These are phyloP conservation scores for Phylloporus sp. DNA, from an alignment of 1,284 basidiomycete species.

Conservation along the genomic window DNA sequence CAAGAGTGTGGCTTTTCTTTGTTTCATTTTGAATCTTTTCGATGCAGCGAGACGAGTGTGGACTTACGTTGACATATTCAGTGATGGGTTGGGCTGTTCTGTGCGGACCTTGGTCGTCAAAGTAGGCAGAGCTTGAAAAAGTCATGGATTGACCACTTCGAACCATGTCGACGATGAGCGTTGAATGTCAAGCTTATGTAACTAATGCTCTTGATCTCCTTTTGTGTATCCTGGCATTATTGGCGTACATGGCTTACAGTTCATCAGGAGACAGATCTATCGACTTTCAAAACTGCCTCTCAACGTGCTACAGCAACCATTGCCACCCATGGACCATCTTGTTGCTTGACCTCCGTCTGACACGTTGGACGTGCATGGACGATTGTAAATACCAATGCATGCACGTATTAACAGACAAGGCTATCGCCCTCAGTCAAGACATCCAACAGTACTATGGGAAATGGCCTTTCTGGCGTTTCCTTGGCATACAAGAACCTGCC, in stretches of 20 bases:
- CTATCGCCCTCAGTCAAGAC: constrained; percentile 44
- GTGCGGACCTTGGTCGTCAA: constrained; percentile 68
- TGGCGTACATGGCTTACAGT: constrained; percentile 23
- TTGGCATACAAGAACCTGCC: constrained; percentile 93
- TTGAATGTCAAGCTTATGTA: constrained; percentile 21
- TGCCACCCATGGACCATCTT: constrained; percentile 41
- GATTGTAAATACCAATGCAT: constrained; percentile 92
- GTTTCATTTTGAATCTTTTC: constrained; percentile 24
- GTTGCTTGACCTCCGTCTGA: constrained; percentile 55
- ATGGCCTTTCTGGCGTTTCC: constrained; percentile 91
- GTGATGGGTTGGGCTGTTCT: constrained; percentile 74
- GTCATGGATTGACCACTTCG: constrained; percentile 56
- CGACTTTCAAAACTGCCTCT: constrained; percentile 58
- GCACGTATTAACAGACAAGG: constrained; percentile 77
- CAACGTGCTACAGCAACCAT: constrained; percentile 41
- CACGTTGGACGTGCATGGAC: constrained; percentile 79
- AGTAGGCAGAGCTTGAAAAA: constrained; percentile 72
- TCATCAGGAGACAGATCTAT: constrained; percentile 65
- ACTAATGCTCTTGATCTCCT: background rate
- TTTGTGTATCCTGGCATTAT: constrained; percentile 17
- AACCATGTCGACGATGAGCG: constrained; percentile 36
- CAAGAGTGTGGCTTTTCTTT: constrained; percentile 78
- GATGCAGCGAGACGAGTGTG: constrained; percentile 32
- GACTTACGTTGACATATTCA: constrained; percentile 70
- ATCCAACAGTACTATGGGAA: constrained; percentile 93